phyloP scores from a whole-genome alignment of 2,329 filamentous ascomycete species.

The Verticillium alfalfae region DNA sequence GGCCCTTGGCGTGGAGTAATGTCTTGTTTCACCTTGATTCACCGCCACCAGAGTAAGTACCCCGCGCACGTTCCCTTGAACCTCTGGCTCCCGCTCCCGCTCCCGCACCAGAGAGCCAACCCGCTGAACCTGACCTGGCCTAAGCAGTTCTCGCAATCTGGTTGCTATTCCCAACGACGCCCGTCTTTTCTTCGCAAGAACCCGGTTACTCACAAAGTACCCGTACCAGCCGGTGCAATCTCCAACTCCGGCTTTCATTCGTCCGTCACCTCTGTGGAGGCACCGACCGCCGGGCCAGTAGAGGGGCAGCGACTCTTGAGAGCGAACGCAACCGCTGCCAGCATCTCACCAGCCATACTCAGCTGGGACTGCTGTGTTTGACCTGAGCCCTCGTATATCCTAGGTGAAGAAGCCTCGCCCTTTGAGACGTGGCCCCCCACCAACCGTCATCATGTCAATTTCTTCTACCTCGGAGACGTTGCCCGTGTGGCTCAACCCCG shows the following conservation, averaged over 20 bases:
- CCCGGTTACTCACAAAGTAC: background rate
- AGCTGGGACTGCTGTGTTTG: background rate
- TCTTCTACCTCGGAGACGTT: conserved; percentile 21
- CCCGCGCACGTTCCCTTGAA: background rate
- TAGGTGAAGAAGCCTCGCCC: background rate
- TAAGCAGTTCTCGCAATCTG: background rate
- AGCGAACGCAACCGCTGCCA: background rate
- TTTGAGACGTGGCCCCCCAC: background rate
- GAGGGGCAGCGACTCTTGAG: background rate
- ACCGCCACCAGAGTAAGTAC: background rate
- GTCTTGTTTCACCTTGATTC: background rate
- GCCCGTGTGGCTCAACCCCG: conserved; percentile 61
- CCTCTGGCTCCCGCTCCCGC: background rate
- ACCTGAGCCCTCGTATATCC: background rate
- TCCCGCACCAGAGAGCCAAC: background rate
- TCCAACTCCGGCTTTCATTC: background rate
- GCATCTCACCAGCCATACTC: background rate
- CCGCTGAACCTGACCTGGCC: background rate
- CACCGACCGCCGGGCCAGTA: background rate
- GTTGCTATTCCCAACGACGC: background rate
- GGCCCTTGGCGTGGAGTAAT: background rate
- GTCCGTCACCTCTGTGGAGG: background rate
- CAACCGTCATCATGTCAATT: background rate
- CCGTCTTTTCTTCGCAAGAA: background rate
- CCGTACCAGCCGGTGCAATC: background rate